Base-by-base conservation (phyloP, 139 green algal genomes). In the Chlamydomonas schloesseri region DNA sequence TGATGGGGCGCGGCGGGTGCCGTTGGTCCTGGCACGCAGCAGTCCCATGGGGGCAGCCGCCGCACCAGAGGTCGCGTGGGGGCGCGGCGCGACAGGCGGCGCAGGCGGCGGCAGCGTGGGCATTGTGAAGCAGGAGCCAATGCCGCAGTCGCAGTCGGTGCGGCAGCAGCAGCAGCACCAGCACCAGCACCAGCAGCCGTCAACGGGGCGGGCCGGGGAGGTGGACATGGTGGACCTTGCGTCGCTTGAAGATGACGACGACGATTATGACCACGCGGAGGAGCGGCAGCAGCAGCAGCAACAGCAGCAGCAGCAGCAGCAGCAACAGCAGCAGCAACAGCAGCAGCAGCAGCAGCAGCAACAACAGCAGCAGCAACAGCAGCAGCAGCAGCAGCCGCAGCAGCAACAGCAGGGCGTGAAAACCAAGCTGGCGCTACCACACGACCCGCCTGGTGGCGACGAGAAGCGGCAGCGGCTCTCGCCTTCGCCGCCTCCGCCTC, bases 211-310 rank as follows among this genome's bases (percentile, higher is more conserved):
- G 62, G 28, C 2, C 42, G 14, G 26, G 11, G 76, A 83, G 0
- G 76, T 83, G 17, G 76, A 83, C 9, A 62, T 83, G 60, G 76
- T 83, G 76, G 76, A 83, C 28, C 62, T 83, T 11, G 76, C 76
- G 60, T 53, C 37, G 14, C 14, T 83, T 37, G 76, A 83, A 31
- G 76, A 83, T 46, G 76, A 83, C 20, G 75, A 64, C 29, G 76
- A 73, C 5, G 37, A 60, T 0, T 60, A 42, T 0, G 28, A 31
- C 0, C 57, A 34, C 1, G 57, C 33, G 18, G 13, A 53, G 36
- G n/a, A 8, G 70, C 36, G 13, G 21, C 4, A 33, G 70, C 11
- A 23, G 42, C 17, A 11, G 21, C 42, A 50, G 42, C 42, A 13
- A 50, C 42, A 50, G 42, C 55, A 4, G 18, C 55, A 60, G 55